phyloP scores from a whole-genome alignment of 805 yeast genomes.

The Cyberlindnera nakhonratchasimensis region DNA sequence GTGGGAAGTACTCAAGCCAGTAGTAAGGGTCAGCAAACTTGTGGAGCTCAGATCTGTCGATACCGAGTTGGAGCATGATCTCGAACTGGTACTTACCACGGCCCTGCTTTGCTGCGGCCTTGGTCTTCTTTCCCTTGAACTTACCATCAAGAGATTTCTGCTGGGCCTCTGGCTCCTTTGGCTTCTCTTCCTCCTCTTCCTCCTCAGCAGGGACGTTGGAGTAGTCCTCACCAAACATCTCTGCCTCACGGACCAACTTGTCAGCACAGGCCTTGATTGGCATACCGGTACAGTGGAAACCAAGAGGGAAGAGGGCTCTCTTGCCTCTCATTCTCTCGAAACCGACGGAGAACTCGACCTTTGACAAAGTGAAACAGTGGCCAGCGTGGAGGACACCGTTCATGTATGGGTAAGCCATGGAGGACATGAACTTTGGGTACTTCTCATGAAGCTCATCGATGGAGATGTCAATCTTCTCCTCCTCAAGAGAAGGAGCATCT shows the following conservation, averaged over 20 bases:
- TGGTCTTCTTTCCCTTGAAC: conserved; percentile 88
- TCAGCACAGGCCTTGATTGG: conserved; percentile 89
- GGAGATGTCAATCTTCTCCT: conserved; percentile 49
- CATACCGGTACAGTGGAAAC: conserved; percentile 99
- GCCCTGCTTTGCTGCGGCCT: conserved; percentile 92
- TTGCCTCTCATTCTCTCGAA: conserved; percentile 94
- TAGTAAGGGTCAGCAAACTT: conserved; percentile 89
- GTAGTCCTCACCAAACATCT: conserved; percentile 82
- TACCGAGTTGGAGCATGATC: conserved; percentile 93
- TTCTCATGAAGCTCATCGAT: conserved; percentile 70
- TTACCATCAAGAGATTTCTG: conserved; percentile 79
- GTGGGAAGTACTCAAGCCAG: conserved; percentile 93
- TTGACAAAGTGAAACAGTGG: conserved; percentile 91
- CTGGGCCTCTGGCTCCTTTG: conserved; percentile 28
- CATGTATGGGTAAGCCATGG: conserved; percentile 95
- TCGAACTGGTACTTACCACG: conserved; percentile 93
- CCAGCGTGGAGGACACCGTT: conserved; percentile 98
- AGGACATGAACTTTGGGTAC: conserved; percentile 83
- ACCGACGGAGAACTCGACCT: conserved; percentile 88
- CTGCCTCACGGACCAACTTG: conserved; percentile 87
- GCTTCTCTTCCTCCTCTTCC: conserved; percentile 41
- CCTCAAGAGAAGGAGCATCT: conserved; percentile 79
- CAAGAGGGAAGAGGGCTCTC: conserved; percentile 89
- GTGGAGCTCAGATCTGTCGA: conserved; percentile 74
- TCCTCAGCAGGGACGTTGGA: conserved; percentile 61